Percentiles rank a stretch among this genome's conserved stretches.
Evolutionary conservation across 2,329 filamentous ascomycete genomes (phyloP).

Genomic region (Colletotrichum siamense): DNA sequence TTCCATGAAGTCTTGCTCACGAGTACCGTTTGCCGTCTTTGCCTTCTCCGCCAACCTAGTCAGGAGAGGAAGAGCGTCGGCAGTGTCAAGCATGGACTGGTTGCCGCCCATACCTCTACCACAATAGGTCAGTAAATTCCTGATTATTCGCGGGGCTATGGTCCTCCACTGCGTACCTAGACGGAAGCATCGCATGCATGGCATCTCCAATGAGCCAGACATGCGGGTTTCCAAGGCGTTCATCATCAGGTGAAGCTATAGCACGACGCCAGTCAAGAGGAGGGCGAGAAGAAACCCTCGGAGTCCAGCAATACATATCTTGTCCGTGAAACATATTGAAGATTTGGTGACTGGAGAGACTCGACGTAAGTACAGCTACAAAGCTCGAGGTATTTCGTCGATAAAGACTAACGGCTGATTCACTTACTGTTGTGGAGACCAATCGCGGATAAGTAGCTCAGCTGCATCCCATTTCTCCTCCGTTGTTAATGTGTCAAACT

Average conservation of each 20-base stretch:
- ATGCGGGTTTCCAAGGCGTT: neutral
- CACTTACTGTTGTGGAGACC: neutral
- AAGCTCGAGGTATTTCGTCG: fast-evolving
- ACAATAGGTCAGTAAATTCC: neutral
- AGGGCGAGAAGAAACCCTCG: neutral
- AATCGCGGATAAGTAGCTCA: neutral
- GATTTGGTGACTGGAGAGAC: neutral
- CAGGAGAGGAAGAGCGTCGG: neutral
- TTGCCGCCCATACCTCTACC: neutral
- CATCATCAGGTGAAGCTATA: neutral
- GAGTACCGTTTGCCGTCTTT: fast-evolving
- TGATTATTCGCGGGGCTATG: fast-evolving
- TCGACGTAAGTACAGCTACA: neutral
- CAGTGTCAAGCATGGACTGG: neutral
- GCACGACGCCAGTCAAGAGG: neutral
- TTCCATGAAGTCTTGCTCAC: neutral
- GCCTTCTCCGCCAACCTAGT: neutral
- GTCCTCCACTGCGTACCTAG: neutral
- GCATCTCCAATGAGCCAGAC: neutral
- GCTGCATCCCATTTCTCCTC: neutral
- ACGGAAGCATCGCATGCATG: neutral
- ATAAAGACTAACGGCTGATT: neutral
- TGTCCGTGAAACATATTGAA: neutral
- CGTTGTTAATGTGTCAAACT: neutral
- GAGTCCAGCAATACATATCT: neutral